Percentiles rank a stretch among this genome's conserved stretches.
These are phyloP conservation scores for Chloris gayana DNA, from an alignment of 176 grass and related monocot genomes.

Conservation along the genomic window DNA sequence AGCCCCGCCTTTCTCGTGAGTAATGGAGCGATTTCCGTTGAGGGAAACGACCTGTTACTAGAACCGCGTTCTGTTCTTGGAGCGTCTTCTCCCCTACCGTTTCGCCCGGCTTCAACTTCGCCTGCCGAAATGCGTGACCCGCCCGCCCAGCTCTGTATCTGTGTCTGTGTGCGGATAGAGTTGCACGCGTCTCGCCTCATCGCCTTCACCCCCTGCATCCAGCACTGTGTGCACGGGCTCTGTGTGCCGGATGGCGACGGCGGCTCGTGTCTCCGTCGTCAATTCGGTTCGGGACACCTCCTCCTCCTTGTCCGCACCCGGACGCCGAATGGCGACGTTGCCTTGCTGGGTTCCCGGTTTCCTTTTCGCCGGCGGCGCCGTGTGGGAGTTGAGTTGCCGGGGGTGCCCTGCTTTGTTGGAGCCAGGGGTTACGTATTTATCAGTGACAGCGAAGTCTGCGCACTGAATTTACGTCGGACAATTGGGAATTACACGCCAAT, in stretches of 20 bases:
- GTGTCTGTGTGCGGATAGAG: slow-evolving; percentile 33
- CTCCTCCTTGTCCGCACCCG: not conserved
- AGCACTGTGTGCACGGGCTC: not conserved
- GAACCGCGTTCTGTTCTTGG: not conserved
- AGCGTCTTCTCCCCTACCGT: not conserved
- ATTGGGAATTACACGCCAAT: not conserved
- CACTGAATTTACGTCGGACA: not conserved
- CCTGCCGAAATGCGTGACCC: not conserved
- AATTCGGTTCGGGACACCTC: not conserved
- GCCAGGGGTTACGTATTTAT: not conserved
- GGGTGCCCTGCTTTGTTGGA: not conserved
- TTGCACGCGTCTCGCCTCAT: not conserved
- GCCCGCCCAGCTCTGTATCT: not conserved
- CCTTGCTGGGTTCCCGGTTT: not conserved
- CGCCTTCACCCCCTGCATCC: not conserved
- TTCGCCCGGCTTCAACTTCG: not conserved
- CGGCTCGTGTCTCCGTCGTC: not conserved
- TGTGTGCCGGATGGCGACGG: not conserved
- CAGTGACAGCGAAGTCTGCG: not conserved
- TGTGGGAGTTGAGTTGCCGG: not conserved
- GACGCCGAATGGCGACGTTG: not conserved
- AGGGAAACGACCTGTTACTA: no score
- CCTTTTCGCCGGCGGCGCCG: not conserved
- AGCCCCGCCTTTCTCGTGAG: slow-evolving; percentile 10
- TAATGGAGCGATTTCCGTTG: not conserved